Evolutionary conservation across 2,329 filamentous ascomycete genomes (phyloP).

Genomic region (Fusarium verticillioides): DNA sequence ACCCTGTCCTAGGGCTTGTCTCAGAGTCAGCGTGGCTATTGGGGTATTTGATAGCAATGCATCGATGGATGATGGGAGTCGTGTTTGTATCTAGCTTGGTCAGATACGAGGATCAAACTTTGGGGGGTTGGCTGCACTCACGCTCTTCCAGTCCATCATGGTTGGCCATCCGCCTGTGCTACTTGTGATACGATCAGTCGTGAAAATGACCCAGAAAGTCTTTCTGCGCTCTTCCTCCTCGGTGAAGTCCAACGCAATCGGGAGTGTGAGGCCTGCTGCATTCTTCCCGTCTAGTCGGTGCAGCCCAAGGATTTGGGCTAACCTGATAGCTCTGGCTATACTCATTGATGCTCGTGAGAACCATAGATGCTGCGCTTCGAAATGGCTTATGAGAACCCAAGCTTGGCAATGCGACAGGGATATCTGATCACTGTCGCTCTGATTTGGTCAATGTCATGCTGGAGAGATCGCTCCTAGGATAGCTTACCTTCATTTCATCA

Average conservation of each 20-base stretch:
- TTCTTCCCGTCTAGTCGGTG: conserved; percentile 60
- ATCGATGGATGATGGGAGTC: conserved; percentile 13
- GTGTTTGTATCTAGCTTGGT: background rate
- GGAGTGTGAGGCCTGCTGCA: conserved; percentile 34
- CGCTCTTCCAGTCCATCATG: conserved; percentile 67
- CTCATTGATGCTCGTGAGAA: conserved; percentile 87
- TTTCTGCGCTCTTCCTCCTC: conserved; percentile 78
- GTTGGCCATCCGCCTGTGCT: conserved; percentile 92
- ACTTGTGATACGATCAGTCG: conserved; percentile 81
- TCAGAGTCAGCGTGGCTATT: conserved; percentile 48
- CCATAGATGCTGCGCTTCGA: conserved; percentile 83
- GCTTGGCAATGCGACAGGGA: conserved; percentile 71
- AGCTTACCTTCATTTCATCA: conserved; percentile 77
- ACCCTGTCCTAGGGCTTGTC: conserved; percentile 29
- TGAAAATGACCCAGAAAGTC: conserved; percentile 84
- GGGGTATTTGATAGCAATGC: conserved; percentile 11
- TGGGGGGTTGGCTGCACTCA: fast-evolving
- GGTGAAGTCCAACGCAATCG: conserved; percentile 78
- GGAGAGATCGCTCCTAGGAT: fast-evolving
- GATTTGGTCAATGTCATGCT: conserved; percentile 64
- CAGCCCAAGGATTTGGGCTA: conserved; percentile 84
- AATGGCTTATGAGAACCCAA: conserved; percentile 76
- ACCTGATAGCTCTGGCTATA: conserved; percentile 72
- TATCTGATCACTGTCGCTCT: conserved; percentile 59
- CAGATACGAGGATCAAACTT: fast-evolving